Conservation (phyloP, 441 rosid genomes). For the Syzygium syzygioides region DNA sequence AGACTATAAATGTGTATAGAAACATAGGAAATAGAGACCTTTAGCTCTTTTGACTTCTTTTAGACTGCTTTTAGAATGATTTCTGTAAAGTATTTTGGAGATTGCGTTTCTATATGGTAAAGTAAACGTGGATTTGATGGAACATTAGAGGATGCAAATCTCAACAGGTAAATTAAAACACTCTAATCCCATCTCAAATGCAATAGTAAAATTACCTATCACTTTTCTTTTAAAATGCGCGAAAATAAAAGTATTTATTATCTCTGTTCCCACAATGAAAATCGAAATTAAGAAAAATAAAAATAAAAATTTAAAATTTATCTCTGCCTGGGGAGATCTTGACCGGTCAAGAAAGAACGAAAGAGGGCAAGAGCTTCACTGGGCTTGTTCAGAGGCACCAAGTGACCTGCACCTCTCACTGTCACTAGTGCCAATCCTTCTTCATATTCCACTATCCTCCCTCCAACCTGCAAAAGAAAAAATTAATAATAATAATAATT, state of each 20-base stretch:
- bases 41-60: neutral
- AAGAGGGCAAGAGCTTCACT: constrained; percentile 40
- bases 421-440: constrained; percentile 42
- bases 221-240: neutral
- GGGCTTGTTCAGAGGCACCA: constrained; percentile 55
- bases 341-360: constrained; percentile 34
- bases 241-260: neutral
- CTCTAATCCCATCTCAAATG: neutral
- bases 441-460: constrained; percentile 50
- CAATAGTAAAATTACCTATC: neutral
- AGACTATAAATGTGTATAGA: neutral
- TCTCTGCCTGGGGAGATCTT: constrained; percentile 26
- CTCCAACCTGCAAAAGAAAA: constrained; percentile 39
- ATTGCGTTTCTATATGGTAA: neutral
- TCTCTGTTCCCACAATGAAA: neutral
- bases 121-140: neutral
- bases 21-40: neutral
- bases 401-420: constrained; percentile 59
- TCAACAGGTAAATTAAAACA: neutral
- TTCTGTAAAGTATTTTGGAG: neutral
- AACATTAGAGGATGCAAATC: neutral
- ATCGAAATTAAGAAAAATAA: neutral
- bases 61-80: neutral
- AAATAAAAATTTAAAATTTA: neutral
- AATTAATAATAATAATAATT: neutral